Base-by-base conservation (phyloP, 176 grass and related monocot species). In the Triticum timopheevii region DNA sequence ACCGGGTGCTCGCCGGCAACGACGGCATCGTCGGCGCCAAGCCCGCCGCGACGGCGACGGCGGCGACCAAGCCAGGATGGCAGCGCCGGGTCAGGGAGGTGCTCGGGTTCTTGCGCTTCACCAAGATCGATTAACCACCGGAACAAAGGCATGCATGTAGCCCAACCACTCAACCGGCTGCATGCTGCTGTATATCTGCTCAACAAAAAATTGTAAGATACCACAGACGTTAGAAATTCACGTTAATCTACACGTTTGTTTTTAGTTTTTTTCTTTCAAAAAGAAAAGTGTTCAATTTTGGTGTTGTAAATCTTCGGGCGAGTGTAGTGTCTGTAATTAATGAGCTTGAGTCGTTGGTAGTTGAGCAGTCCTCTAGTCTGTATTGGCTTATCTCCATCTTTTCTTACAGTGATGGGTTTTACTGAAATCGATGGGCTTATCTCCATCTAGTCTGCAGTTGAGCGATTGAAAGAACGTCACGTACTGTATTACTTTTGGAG, bases 1-100 rank as follows among this genome's bases (percentile, higher is more conserved):
- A 98, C 86, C 84, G 88, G 49, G 86, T 98, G 84, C 96, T 98
- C 75, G 90, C 93, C 40, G 93, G 90, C 31, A 98, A 95, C 69
- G 96, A 98, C 50, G 93, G 96, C 82, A 82, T 39, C 24, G 90
- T 95, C 74, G 77, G 65, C 81, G 76, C 65, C 54, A 96, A 85
- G 84, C 49, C 91, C 23, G 9, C 80, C 12, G 0, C 36, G 13
- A 1, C 23, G n/a, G 3, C 42, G 35, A 4, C 86, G 77, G 65
- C 67, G 38, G 65, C 67, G 38, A 71, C 25, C 61, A 56, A 74
- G 49, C 20, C 61, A 65, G 68, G 80, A 10, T 86, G 83, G 86
- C 76, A 84, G 81, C 47, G 28, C 16, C 36, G 83, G 20, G 36
- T 69, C 24, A 87, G 61, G 77, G 81, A 82, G 80, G 58, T 83